Evolutionary conservation across 2,329 filamentous ascomycete species (phyloP).

Genomic region (Pseudovirgaria hyperparasitica): DNA sequence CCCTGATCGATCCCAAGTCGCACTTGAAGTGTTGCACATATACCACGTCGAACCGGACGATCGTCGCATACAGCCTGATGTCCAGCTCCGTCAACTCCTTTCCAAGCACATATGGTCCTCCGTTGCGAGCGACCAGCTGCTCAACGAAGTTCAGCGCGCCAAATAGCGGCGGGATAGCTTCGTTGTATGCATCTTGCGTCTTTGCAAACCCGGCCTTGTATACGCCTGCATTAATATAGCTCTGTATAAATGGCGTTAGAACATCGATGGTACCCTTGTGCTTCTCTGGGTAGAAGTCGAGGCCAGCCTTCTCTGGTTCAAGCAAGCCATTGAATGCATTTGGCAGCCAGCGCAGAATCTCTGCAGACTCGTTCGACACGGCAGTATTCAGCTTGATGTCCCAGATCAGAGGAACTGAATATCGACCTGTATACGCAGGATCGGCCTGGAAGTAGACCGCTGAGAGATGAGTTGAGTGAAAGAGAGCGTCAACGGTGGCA

Average conservation of each 20-base stretch:
- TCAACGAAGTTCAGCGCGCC: slow-evolving; percentile 48
- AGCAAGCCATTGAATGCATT: slow-evolving; percentile 41
- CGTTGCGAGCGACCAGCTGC: slow-evolving; percentile 29
- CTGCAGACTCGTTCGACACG: slow-evolving; percentile 49
- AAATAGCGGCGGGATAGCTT: slow-evolving; percentile 42
- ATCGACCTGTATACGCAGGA: slow-evolving; percentile 46
- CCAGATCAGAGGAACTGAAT: slow-evolving; percentile 50
- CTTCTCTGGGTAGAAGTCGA: slow-evolving; percentile 41
- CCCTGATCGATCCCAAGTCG: slow-evolving; percentile 47
- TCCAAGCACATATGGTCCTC: slow-evolving; percentile 45
- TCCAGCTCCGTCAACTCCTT: slow-evolving; percentile 46
- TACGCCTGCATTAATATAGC: slow-evolving; percentile 45
- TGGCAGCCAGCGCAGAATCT: slow-evolving; percentile 47
- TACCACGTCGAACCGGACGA: slow-evolving; percentile 47
- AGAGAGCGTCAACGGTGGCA: slow-evolving; percentile 48
- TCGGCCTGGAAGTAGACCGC: slow-evolving; percentile 52
- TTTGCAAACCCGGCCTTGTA: slow-evolving; percentile 49
- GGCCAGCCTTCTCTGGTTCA: slow-evolving; percentile 23
- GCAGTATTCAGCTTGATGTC: slow-evolving; percentile 43
- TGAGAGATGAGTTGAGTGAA: slow-evolving; percentile 44
- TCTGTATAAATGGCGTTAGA: slow-evolving; percentile 40
- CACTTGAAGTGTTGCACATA: slow-evolving; percentile 58
- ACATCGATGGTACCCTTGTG: slow-evolving; percentile 39
- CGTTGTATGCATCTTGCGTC: slow-evolving; percentile 43
- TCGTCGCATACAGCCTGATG: slow-evolving; percentile 42